Evolutionary conservation across 1,139 yeast genomes (phyloP).

Genomic region (Blastobotrys buckinghamii): DNA sequence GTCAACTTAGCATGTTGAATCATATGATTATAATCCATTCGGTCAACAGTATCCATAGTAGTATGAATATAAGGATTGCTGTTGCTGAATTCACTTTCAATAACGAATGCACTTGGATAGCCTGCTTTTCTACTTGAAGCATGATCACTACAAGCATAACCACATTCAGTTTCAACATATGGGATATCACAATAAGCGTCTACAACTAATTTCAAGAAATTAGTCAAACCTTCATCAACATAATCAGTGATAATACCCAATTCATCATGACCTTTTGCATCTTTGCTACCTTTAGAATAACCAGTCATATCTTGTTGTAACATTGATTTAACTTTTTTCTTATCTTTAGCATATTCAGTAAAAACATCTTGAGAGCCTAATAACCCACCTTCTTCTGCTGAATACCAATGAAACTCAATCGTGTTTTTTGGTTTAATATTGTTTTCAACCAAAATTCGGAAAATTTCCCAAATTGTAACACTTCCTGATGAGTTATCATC

Average conservation of each 20-base stretch:
- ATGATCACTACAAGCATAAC: slow-evolving; percentile 92
- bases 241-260: slow-evolving; percentile 78
- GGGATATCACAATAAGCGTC: slow-evolving; percentile 60
- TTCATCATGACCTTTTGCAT: slow-evolving; percentile 57
- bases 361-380: slow-evolving; percentile 82
- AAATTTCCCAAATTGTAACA: slow-evolving; percentile 74
- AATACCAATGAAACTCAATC: slow-evolving; percentile 86
- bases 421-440: slow-evolving; percentile 62
- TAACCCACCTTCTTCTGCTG: slow-evolving; percentile 93
- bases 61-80: slow-evolving; percentile 63
- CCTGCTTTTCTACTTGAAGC: slow-evolving; percentile 81
- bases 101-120: slow-evolving; percentile 74
- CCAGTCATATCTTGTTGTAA: slow-evolving; percentile 97
- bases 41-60: slow-evolving; percentile 72
- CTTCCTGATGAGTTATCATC: too few species aligned
- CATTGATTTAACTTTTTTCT: slow-evolving; percentile 66
- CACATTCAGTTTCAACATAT: slow-evolving; percentile 71
- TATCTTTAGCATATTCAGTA: slow-evolving; percentile 43
- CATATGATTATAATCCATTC: slow-evolving; percentile 54
- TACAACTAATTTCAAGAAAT: slow-evolving; percentile 57
- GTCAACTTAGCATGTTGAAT: slow-evolving; percentile 72
- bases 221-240: slow-evolving; percentile 53
- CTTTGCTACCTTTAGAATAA: slow-evolving; percentile 51
- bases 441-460: slow-evolving; percentile 49
- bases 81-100: slow-evolving; percentile 64